phyloP scores from a whole-genome alignment of 1,284 basidiomycete species.

The Cutaneotrichosporon mucoides region DNA sequence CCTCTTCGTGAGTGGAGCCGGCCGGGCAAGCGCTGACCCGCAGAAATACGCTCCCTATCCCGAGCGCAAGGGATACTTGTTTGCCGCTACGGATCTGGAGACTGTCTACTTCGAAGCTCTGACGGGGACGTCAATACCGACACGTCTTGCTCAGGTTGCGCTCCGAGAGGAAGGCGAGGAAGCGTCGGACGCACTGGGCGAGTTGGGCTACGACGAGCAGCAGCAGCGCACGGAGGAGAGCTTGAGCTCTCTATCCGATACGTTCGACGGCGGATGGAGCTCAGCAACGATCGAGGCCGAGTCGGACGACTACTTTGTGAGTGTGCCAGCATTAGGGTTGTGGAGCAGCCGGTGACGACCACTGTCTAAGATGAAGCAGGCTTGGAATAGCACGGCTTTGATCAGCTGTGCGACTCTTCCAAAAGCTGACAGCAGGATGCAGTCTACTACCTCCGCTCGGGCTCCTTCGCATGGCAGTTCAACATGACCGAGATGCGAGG shows the following conservation, averaged over 20 bases:
- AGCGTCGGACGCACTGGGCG: not conserved
- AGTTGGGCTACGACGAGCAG: conserved; percentile 10
- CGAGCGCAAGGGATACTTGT: conserved; percentile 30
- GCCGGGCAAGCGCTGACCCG: not conserved
- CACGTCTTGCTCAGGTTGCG: conserved; percentile 17
- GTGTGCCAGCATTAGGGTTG: not conserved
- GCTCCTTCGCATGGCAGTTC: conserved; percentile 28
- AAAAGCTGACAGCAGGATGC: conserved; percentile 19
- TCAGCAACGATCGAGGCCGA: conserved; percentile 22
- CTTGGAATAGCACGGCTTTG: too few species aligned
- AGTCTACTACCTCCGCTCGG: conserved; percentile 13
- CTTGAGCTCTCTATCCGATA: conserved; percentile 15
- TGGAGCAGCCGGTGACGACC: too few species aligned
- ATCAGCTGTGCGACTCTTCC: too few species aligned
- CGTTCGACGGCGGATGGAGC: conserved; percentile 20
- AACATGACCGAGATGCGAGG: conserved; percentile 29
- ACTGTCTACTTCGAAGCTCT: conserved; percentile 28
- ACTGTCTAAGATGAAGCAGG: too few species aligned
- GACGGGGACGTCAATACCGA: conserved; percentile 22
- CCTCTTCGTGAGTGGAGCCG: conserved; percentile 21
- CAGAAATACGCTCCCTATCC: conserved; percentile 37
- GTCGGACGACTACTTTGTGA: conserved; percentile 31
- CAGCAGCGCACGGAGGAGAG: conserved; percentile 17
- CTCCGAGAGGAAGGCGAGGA: conserved; percentile 1
- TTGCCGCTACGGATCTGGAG: conserved; percentile 33